Conservation (phyloP, 2,329 filamentous ascomycete genomes). For the Ustulina deusta region DNA sequence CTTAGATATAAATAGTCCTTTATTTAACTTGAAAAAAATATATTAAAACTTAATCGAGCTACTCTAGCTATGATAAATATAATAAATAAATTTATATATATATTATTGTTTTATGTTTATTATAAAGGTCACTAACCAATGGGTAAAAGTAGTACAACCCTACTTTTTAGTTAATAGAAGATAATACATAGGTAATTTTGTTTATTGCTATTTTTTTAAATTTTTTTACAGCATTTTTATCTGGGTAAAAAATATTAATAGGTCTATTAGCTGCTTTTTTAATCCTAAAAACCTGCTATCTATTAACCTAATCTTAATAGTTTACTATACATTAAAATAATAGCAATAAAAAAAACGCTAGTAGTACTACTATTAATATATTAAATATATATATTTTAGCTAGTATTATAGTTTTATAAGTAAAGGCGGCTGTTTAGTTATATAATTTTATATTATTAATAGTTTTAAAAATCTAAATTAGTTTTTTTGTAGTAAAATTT, state of each 20-base stretch:
- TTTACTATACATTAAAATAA: neutral
- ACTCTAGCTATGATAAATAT: neutral
- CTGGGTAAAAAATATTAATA: neutral
- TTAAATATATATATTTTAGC: neutral
- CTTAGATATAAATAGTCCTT: neutral
- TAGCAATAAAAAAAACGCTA: neutral
- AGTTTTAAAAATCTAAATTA: slow-evolving; percentile 3
- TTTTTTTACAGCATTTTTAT: neutral
- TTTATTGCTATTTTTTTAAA: neutral
- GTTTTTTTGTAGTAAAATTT: neutral
- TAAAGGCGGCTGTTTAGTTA: neutral
- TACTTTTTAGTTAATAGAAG: neutral
- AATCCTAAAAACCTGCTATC: slow-evolving; percentile 3
- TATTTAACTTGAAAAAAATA: too few relatives aligned
- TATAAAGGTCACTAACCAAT: slow-evolving; percentile 3
- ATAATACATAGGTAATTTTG: neutral
- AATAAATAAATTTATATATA: slow-evolving; percentile 2
- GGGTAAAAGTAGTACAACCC: too few relatives aligned
- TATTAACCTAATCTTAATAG: neutral
- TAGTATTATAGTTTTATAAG: neutral
- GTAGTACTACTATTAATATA: neutral
- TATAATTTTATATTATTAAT: neutral
- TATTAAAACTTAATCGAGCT: too few relatives aligned
- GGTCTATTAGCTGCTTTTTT: neutral
- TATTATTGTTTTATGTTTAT: slow-evolving; percentile 4